Evolutionary conservation across 192 early-diverging fungal genomes (phyloP).

Genomic region (Umbelopsis ramanniana): DNA sequence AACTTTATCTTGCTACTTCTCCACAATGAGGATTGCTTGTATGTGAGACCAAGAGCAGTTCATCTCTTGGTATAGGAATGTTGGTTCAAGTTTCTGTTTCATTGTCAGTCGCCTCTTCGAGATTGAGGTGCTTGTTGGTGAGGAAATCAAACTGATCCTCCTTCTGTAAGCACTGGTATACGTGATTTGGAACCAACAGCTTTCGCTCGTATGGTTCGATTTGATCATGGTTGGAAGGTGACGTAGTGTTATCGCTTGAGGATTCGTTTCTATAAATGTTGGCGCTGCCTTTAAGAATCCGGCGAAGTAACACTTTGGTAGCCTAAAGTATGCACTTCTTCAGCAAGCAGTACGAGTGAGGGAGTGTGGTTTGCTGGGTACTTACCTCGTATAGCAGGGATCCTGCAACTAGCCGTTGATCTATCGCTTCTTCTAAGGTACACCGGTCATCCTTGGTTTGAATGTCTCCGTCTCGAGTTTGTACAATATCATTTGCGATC

Average conservation of each 20-base stretch:
- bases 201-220: slow-evolving; percentile 33
- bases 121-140: slow-evolving; percentile 42
- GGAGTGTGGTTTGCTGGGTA: neutral
- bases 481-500: slow-evolving; percentile 37
- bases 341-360: neutral
- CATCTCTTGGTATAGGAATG: neutral
- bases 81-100: neutral
- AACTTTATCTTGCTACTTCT: neutral
- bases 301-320: slow-evolving; percentile 52
- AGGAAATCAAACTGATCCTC: slow-evolving; percentile 54
- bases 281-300: slow-evolving; percentile 44
- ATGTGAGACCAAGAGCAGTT: too few species aligned
- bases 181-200: slow-evolving; percentile 55
- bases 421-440: slow-evolving; percentile 41
- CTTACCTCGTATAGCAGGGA: slow-evolving; percentile 46
- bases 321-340: slow-evolving; percentile 34
- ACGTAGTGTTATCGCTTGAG: slow-evolving; percentile 35
- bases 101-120: neutral
- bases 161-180: slow-evolving; percentile 51
- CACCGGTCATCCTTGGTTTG: slow-evolving; percentile 7
- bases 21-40: too few species aligned
- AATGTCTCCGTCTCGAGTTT: slow-evolving; percentile 24
- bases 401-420: slow-evolving; percentile 52
- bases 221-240: slow-evolving; percentile 35
- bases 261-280: slow-evolving; percentile 45